Evolutionary conservation across 176 grass and related monocot genomes (phyloP).

Genomic region (Avena insularis): DNA sequence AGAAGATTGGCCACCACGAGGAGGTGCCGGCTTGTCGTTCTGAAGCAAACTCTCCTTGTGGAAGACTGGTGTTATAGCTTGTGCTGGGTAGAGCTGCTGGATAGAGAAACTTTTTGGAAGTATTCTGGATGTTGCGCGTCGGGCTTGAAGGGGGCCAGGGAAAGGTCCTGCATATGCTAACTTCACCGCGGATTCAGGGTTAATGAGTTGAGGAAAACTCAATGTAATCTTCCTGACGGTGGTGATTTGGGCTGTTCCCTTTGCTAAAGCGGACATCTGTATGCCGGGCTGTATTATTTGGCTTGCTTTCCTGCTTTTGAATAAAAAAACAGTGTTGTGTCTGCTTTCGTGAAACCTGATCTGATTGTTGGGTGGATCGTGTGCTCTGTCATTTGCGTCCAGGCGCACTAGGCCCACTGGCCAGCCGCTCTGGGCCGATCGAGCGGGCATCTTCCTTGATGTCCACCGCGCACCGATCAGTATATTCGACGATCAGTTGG

Average conservation of each 20-base stretch:
- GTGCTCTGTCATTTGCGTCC: neutral
- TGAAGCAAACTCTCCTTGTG: too few species aligned
- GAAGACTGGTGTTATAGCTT: too few species aligned
- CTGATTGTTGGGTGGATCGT: neutral
- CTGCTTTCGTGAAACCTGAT: neutral
- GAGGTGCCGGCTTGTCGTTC: neutral
- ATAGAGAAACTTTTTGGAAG: neutral
- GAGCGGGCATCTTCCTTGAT: neutral
- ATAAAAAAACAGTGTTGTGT: neutral
- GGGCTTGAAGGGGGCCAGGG: neutral
- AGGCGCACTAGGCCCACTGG: neutral
- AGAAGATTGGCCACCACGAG: slow-evolving; percentile 6
- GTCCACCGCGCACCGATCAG: neutral
- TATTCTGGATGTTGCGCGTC: neutral
- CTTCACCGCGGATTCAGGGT: neutral
- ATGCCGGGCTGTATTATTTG: neutral
- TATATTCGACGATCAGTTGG: neutral
- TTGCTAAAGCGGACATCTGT: neutral
- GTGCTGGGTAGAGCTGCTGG: neutral
- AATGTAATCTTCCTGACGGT: neutral
- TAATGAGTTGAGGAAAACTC: neutral
- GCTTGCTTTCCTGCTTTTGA: neutral
- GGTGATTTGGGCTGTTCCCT: neutral
- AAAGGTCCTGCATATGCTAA: neutral
- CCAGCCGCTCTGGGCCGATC: too few species aligned